Evolutionary conservation across 352 stramenopile species (phyloP).

Genomic region (Phytopythium kandeliae): DNA sequence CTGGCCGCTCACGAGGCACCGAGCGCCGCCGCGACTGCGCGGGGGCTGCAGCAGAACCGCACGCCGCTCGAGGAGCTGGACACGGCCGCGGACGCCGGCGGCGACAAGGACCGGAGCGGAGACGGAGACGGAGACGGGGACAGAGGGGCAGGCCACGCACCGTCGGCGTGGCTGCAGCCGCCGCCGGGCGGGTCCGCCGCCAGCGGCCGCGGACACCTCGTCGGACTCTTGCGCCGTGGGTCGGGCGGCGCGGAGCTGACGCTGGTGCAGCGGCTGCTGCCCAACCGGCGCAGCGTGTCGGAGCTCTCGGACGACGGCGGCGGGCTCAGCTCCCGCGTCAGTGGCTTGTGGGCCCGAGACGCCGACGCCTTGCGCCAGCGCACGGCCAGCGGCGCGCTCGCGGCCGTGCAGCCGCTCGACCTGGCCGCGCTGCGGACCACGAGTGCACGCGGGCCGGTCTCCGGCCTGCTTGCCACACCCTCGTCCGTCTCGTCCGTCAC

Average conservation of each 20-base stretch:
- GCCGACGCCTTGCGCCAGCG: neutral
- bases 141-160: too few relatives aligned
- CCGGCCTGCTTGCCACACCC: neutral
- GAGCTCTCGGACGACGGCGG: slow-evolving; percentile 2
- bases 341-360: slow-evolving; percentile 11
- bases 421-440: slow-evolving; percentile 4
- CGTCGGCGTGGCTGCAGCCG: slow-evolving; percentile 5
- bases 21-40: too few relatives aligned
- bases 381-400: neutral
- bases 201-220: neutral
- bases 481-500: slow-evolving; percentile 1
- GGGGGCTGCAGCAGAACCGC: slow-evolving; percentile 42
- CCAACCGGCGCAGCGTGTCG: slow-evolving; percentile 4
- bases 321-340: neutral
- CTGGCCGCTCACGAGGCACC: too few relatives aligned
- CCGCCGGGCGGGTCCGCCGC: neutral
- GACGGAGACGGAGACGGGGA: too few relatives aligned
- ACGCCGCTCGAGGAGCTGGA: slow-evolving; percentile 65
- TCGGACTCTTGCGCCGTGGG: neutral
- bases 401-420: slow-evolving; percentile 6
- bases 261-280: slow-evolving; percentile 2
- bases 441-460: neutral
- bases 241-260: slow-evolving; percentile 1
- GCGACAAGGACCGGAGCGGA: too few relatives aligned
- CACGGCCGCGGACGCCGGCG: slow-evolving; percentile 11